A percentile compares a stretch with the other conserved stretches of the same genome.
phyloP scores from a whole-genome alignment of 495 filamentous ascomycete species.

The Hypoxylon subgilvum region DNA sequence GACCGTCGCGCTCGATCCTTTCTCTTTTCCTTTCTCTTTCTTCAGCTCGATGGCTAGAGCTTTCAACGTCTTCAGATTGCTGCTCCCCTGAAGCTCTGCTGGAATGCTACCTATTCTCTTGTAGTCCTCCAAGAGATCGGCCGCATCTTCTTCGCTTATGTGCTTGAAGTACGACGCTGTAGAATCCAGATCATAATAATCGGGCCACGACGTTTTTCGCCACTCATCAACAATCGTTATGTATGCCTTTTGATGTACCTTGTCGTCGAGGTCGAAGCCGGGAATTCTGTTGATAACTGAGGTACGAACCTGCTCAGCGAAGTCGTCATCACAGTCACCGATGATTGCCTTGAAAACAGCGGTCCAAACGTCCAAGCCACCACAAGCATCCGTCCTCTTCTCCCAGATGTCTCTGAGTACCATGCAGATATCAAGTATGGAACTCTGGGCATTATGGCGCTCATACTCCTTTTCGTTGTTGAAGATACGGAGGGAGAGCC shows the following conservation, averaged over 20 bases:
- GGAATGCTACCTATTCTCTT: not conserved
- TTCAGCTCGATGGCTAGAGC: no score
- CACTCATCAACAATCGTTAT: not conserved
- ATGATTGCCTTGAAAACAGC: not conserved
- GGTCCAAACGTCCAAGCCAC: slow-evolving; percentile 13
- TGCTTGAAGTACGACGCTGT: not conserved
- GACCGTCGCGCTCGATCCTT: not conserved
- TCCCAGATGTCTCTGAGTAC: slow-evolving; percentile 5
- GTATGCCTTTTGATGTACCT: not conserved
- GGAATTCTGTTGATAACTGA: not conserved
- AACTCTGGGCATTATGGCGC: slow-evolving; percentile 38
- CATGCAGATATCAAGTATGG: slow-evolving; percentile 25
- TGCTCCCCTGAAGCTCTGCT: not conserved
- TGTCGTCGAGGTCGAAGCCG: no score
- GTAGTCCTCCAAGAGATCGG: slow-evolving; percentile 1
- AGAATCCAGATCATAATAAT: slow-evolving; percentile 14
- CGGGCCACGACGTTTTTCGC: slow-evolving; percentile 5
- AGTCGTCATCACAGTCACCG: not conserved
- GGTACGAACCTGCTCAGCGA: no score
- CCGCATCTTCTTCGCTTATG: slow-evolving; percentile 10
- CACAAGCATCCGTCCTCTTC: not conserved
- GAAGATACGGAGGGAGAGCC: slow-evolving; percentile 42
- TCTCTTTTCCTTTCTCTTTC: no score
- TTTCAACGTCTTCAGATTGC: not conserved
- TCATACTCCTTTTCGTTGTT: slow-evolving; percentile 10